Percentiles rank a stretch among this genome's conserved stretches.
phyloP scores from a whole-genome alignment of 1,139 yeast genomes.

The Suhomyces coccinellae region DNA sequence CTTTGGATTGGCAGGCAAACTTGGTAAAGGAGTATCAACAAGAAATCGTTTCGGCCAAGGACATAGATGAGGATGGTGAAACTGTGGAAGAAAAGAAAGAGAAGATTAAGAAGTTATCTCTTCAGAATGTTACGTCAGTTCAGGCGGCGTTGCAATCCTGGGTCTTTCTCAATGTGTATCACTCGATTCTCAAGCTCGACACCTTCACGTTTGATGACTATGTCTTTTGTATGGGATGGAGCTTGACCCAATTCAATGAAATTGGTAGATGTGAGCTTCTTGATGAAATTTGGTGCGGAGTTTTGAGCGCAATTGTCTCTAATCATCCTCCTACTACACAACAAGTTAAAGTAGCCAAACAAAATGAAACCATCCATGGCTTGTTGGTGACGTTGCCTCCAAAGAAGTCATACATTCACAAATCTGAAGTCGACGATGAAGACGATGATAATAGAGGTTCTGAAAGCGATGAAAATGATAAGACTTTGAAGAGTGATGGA shows the following conservation, averaged over 20 bases:
- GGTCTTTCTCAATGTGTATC: constrained; percentile 74
- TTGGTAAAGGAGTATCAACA: constrained; percentile 19
- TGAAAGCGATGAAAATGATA: constrained; percentile 22
- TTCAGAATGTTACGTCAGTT: constrained; percentile 18
- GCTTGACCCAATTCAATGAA: constrained; percentile 41
- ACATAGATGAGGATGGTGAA: constrained; percentile 4
- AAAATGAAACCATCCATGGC: constrained; percentile 34
- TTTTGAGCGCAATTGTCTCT: constrained; percentile 47
- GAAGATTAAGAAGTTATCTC: constrained; percentile 22
- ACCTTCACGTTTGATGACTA: constrained; percentile 82
- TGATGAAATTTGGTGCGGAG: constrained; percentile 73
- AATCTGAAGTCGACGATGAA: constrained; percentile 11
- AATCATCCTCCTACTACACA: constrained; percentile 33
- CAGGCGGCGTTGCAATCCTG: constrained; percentile 65
- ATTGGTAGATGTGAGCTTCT: constrained; percentile 54
- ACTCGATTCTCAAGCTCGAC: constrained; percentile 61
- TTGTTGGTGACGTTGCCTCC: constrained; percentile 46
- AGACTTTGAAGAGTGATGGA: constrained; percentile 28
- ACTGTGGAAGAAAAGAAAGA: constrained; percentile 5
- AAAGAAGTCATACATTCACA: constrained; percentile 26
- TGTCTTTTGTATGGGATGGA: constrained; percentile 63
- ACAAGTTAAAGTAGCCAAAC: constrained; percentile 24
- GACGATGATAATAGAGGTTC: constrained; percentile 25
- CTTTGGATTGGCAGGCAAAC: constrained; percentile 25
- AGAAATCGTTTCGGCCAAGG: constrained; percentile 23